These are phyloP conservation scores for Colletotrichum sp. DNA, from an alignment of 2,329 filamentous ascomycete genomes.

Conservation along the genomic window DNA sequence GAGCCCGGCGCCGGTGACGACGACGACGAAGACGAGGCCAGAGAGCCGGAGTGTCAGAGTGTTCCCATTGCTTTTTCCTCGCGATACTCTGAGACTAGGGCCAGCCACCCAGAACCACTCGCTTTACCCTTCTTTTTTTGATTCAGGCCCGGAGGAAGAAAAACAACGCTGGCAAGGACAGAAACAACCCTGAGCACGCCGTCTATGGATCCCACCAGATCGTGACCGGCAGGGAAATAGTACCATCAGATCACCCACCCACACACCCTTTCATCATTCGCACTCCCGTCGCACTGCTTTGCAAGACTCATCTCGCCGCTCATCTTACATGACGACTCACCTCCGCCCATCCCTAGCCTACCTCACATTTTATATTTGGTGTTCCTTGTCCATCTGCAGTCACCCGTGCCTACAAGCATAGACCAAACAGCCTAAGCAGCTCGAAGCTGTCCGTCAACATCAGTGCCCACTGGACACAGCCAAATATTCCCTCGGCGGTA, in stretches of 20 bases:
- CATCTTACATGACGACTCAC: conserved; percentile 11
- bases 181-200: neutral
- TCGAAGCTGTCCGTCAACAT: neutral
- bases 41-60: neutral
- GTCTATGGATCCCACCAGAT: neutral
- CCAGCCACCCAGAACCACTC: conserved; percentile 10
- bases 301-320: conserved; percentile 4
- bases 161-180: neutral
- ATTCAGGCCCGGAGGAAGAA: conserved; percentile 5
- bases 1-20: neutral
- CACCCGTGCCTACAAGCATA: neutral
- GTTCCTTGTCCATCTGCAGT: neutral
- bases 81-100: conserved; percentile 17
- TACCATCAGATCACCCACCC: neutral
- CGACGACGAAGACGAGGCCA: neutral
- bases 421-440: neutral
- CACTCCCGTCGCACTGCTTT: neutral
- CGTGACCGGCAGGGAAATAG: neutral
- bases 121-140: conserved; percentile 12
- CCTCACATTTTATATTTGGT: neutral
- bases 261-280: neutral
- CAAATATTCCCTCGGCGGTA: neutral
- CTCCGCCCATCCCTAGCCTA: neutral
- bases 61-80: conserved; percentile 15
- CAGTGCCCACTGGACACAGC: neutral